phyloP scores from a whole-genome alignment of 805 yeast genomes.

The Teunomyces panamensis region DNA sequence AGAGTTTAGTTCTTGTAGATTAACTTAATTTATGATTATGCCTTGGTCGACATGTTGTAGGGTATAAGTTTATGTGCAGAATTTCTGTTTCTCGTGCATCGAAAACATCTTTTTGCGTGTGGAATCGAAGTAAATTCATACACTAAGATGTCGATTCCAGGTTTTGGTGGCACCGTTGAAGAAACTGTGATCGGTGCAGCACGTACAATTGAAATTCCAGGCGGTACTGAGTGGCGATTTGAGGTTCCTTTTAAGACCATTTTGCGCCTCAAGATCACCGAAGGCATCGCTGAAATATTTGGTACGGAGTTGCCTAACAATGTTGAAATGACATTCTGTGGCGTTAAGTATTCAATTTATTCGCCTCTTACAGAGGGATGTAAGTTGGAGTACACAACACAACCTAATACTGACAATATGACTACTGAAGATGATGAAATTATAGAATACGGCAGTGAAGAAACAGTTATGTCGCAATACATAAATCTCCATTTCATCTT shows the following conservation, averaged over 20 bases:
- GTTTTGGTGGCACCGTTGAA: constrained; percentile 15
- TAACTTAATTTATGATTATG: background rate
- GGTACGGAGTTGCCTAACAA: constrained; percentile 89
- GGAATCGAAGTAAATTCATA: background rate
- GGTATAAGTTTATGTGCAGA: background rate
- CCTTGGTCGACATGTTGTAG: background rate
- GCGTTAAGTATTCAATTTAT: constrained; percentile 37
- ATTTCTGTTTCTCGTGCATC: background rate
- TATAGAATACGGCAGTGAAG: constrained; percentile 67
- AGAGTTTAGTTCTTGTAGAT: background rate
- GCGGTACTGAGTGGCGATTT: constrained; percentile 70
- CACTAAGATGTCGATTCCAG: constrained; percentile 17
- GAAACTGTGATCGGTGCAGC: constrained; percentile 1
- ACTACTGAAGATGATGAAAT: constrained; percentile 37
- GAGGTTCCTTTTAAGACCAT: constrained; percentile 57
- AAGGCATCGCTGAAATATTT: constrained; percentile 84
- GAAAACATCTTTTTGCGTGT: background rate
- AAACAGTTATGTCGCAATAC: constrained; percentile 61
- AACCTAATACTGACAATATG: constrained; percentile 23
- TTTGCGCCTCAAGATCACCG: constrained; percentile 48
- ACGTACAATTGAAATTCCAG: constrained; percentile 26
- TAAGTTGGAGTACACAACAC: constrained; percentile 44
- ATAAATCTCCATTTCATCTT: constrained; percentile 73
- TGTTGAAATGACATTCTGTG: constrained; percentile 42
- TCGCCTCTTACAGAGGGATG: constrained; percentile 61